A percentile compares a stretch with the other conserved stretches of the same genome.
phyloP scores from a whole-genome alignment of 1,139 yeast species.

The Scheffersomyces segobiensis region DNA sequence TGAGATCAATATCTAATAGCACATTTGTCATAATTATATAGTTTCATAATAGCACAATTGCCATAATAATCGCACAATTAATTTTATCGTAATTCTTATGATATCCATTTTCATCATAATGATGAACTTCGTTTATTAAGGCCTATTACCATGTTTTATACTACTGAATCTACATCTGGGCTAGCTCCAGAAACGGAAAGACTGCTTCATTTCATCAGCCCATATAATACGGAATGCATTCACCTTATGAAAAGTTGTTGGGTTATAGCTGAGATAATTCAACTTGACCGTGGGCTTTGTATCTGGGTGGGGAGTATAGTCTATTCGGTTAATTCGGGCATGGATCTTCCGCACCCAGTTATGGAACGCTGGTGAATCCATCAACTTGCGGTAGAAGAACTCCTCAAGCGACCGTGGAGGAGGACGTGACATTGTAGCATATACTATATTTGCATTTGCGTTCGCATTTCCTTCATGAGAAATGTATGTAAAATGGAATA shows the following conservation, averaged over 20 bases:
- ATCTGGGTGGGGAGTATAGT: slow-evolving; percentile 24
- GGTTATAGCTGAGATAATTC: slow-evolving; percentile 32
- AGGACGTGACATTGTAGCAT: slow-evolving; percentile 5
- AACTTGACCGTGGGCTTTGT: slow-evolving; percentile 8
- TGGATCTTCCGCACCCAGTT: slow-evolving; percentile 66
- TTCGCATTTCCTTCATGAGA: too few relatives aligned
- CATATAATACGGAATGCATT: slow-evolving; percentile 67
- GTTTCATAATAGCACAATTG: neutral
- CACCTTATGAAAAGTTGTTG: slow-evolving; percentile 54
- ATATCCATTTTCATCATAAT: neutral
- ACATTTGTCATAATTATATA: neutral
- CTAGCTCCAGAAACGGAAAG: slow-evolving; percentile 45
- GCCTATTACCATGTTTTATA: too few relatives aligned
- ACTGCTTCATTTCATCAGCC: slow-evolving; percentile 59
- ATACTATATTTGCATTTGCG: neutral
- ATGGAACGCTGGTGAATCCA: slow-evolving; percentile 66
- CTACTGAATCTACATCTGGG: neutral
- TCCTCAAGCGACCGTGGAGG: slow-evolving; percentile 49
- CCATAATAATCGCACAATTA: neutral
- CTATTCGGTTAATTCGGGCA: slow-evolving; percentile 65
- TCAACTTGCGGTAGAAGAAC: slow-evolving; percentile 36
- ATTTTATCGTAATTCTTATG: neutral
- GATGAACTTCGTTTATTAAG: neutral
- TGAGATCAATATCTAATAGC: neutral
- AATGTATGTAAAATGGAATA: too few relatives aligned